Percentiles rank a stretch among this genome's conserved stretches.
These are phyloP conservation scores for Kokia cookei DNA, from an alignment of 441 rosid species.

Conservation along the genomic window DNA sequence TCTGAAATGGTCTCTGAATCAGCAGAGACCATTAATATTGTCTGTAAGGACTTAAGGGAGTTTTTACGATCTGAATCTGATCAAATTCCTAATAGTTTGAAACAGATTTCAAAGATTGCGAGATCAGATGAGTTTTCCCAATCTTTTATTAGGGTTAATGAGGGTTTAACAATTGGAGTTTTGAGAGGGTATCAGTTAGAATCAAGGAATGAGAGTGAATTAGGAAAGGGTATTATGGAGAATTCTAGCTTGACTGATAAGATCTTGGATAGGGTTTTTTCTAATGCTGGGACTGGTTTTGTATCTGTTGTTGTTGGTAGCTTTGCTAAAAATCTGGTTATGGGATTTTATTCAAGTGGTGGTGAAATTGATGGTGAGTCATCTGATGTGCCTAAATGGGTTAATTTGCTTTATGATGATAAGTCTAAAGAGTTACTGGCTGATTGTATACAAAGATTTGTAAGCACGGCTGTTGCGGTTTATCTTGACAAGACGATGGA, in stretches of 20 bases:
- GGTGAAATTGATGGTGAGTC: conserved; percentile 10
- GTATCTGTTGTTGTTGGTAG: conserved; percentile 78
- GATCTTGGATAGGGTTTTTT: conserved; percentile 64
- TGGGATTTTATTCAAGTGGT: conserved; percentile 56
- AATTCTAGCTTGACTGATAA: conserved; percentile 40
- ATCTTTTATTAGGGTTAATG: conserved; percentile 46
- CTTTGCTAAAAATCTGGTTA: conserved; percentile 80
- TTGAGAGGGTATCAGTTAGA: conserved; percentile 40
- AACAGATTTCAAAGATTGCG: conserved; percentile 71
- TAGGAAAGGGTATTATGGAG: conserved; percentile 10
- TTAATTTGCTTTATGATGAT: conserved; percentile 42
- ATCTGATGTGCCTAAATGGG: conserved; percentile 47
- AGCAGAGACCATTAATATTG: conserved; percentile 45
- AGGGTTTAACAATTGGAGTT: conserved; percentile 64
- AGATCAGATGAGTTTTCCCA: conserved; percentile 54
- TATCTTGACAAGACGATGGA: conserved; percentile 84
- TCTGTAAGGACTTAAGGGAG: conserved; percentile 62
- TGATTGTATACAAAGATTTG: conserved; percentile 78
- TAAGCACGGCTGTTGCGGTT: conserved; percentile 67
- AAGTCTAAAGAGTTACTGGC: conserved; percentile 63
- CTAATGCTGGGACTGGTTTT: conserved; percentile 70
- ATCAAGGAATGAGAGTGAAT: conserved; percentile 11
- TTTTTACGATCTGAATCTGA: conserved; percentile 78
- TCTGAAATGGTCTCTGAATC: conserved; percentile 74
- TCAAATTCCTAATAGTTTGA: conserved; percentile 74